Percentiles rank a stretch among this genome's conserved stretches.
These are phyloP conservation scores for Coccomyxa subellipsoidea DNA, from an alignment of 163 green algal species.

Conservation along the genomic window DNA sequence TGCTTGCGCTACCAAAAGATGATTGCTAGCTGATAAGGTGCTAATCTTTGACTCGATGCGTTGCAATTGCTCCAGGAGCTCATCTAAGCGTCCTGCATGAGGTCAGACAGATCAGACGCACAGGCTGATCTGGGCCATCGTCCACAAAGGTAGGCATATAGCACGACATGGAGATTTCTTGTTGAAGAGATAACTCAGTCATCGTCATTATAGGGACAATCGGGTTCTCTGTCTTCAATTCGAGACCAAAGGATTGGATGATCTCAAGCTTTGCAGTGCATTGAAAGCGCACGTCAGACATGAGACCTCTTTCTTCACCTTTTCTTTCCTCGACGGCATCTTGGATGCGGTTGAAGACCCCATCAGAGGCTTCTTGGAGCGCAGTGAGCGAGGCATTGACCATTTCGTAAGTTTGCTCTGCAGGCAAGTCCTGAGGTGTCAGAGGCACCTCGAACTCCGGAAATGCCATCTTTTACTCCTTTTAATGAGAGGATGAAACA, in stretches of 20 bases:
- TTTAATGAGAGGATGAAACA: neutral
- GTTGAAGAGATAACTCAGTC: too few relatives aligned
- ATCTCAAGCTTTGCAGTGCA: too few relatives aligned
- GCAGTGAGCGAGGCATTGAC: neutral
- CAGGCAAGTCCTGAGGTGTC: neutral
- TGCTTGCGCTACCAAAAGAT: neutral
- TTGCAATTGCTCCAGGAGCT: neutral
- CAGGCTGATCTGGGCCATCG: too few relatives aligned
- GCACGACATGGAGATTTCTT: too few relatives aligned
- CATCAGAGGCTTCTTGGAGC: neutral
- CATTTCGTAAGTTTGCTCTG: neutral
- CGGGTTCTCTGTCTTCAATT: too few relatives aligned
- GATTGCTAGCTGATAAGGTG: neutral
- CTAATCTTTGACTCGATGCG: neutral
- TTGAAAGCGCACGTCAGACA: neutral
- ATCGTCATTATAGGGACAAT: too few relatives aligned
- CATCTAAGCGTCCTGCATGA: slow-evolving; percentile 1
- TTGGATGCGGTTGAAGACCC: neutral
- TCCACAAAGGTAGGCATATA: too few relatives aligned
- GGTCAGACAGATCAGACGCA: neutral
- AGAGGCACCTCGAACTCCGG: neutral
- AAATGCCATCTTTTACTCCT: neutral
- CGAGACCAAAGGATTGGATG: too few relatives aligned
- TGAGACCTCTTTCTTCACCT: too few relatives aligned
- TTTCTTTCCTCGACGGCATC: neutral